Base-by-base conservation (phyloP, 805 yeast genomes). In the Nakazawaea peltata region DNA sequence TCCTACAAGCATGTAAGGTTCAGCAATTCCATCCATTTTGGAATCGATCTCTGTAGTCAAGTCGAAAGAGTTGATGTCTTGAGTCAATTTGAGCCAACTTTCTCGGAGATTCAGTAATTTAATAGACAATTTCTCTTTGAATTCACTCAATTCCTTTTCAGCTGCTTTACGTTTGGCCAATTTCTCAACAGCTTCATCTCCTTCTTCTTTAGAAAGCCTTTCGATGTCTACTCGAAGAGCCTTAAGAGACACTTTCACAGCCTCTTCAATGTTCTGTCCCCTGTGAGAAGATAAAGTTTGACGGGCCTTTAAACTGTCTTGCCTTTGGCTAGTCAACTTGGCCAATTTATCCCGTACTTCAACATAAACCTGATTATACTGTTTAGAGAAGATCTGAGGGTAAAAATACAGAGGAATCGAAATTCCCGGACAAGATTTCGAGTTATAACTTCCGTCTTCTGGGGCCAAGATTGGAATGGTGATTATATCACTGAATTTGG, bases 1-100 rank as follows among this genome's bases (percentile, higher is more conserved):
- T 17, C 69, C 70, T 10, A 50, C 48, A 3, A 66, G 42, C 5
- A 62, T 34, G 51, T 62, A 63, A 4, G 68, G 66, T 11, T 41
- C 32, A 1, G 27, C 33, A 12, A 38, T 28, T 3, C 44, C 43
- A 3, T 45, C 42, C 22, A 62, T 27, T 4, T 61, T 30, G 5
- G 27, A 34, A 5, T 55, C 46, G 12, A 59, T 47, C 34, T 60
- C 53, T 24, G 37, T 14, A 10, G 33, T 44, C 9, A 56, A 31
- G 28, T 53, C 45, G 14, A 56, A 43, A 2, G 34, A 22, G 0
- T 29, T 32, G 18, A 41, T 43, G 28, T 45, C 45, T 13, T 42
- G 39, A 23, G 38, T 42, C 2, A 51, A 17, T 5, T 25, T 24
- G 5, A 37, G 36, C 22, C 45, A 40, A 19, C 38, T 41, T 9